Conservation (phyloP, 331 rosid species). For the Malus hybrid region DNA sequence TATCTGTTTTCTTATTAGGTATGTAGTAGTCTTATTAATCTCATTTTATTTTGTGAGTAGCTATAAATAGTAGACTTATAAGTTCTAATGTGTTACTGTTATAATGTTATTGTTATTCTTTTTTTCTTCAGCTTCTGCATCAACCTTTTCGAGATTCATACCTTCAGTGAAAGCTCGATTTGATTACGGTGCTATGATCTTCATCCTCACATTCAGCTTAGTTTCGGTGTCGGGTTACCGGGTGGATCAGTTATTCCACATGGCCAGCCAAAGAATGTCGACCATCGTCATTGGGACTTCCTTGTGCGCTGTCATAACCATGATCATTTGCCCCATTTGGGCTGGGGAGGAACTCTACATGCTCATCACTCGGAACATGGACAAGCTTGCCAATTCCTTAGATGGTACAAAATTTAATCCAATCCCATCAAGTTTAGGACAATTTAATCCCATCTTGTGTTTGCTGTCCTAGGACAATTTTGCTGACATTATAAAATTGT, state of each 20-base stretch:
- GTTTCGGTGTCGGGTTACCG: conserved; percentile 63
- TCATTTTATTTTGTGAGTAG: not conserved
- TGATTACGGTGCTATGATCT: conserved; percentile 74
- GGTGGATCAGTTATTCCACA: conserved; percentile 28
- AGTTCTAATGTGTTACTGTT: not conserved
- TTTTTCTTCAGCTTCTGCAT: conserved; percentile 54
- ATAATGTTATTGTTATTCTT: not conserved
- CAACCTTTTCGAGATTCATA: conserved; percentile 81
- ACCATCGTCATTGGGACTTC: conserved; percentile 64
- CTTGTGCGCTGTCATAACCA: conserved; percentile 47
- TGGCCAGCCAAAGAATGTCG: conserved; percentile 48
- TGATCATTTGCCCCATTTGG: conserved; percentile 65
- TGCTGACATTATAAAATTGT: not conserved
- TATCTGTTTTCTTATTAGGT: conserved; percentile 74
- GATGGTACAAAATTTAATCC: conserved; percentile 34
- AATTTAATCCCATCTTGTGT: not conserved
- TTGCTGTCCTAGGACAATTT: not conserved
- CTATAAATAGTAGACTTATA: not conserved
- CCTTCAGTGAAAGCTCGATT: conserved; percentile 68
- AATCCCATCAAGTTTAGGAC: not conserved
- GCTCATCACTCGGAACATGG: conserved; percentile 47
- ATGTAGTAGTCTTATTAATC: not conserved
- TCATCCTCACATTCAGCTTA: conserved; percentile 9
- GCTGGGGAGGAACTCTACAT: conserved; percentile 67
- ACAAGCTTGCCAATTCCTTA: conserved; percentile 62